These are phyloP conservation scores for Cairneyella variabilis DNA, from an alignment of 495 filamentous ascomycete species.

Conservation along the genomic window DNA sequence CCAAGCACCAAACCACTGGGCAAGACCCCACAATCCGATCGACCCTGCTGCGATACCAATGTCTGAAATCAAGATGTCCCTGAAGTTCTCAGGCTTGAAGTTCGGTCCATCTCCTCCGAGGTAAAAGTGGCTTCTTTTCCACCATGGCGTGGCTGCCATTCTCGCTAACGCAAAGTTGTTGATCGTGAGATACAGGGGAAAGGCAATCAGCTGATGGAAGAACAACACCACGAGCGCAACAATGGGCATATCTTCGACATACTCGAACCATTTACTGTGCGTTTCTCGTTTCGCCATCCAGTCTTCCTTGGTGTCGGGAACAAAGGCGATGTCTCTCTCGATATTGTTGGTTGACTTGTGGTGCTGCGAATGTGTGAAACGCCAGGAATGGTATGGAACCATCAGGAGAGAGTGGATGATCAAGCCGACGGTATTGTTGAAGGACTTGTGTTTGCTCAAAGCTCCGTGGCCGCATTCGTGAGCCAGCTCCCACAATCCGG, in stretches of 20 bases:
- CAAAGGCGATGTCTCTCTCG: constrained; percentile 55
- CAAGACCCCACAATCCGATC: constrained; percentile 36
- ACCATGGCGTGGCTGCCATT: constrained; percentile 32
- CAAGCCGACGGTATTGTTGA: constrained; percentile 66
- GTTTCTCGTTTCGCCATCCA: constrained; percentile 27
- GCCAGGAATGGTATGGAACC: constrained; percentile 73
- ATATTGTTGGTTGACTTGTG: constrained; percentile 60
- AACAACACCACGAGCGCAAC: constrained; percentile 43
- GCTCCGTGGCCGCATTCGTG: constrained; percentile 71
- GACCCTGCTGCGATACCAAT: constrained; percentile 45
- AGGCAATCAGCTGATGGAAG: constrained; percentile 50
- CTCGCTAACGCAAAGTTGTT: constrained; percentile 51
- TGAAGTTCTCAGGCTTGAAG: constrained; percentile 54
- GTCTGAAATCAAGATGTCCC: constrained; percentile 55
- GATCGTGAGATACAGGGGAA: constrained; percentile 48
- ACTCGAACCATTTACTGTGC: constrained; percentile 31
- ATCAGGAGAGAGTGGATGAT: constrained; percentile 58
- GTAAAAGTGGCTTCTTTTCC: constrained; percentile 55
- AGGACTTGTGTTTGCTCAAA: constrained; percentile 51
- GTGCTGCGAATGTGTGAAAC: constrained; percentile 68
- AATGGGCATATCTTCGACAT: constrained; percentile 53
- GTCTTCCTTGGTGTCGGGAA: constrained; percentile 41
- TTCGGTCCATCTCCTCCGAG: constrained; percentile 38
- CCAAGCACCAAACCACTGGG: constrained; percentile 38
- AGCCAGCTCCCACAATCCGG: constrained; percentile 66